phyloP scores from a whole-genome alignment of 306 rosid genomes.

The Castanea mollissima region DNA sequence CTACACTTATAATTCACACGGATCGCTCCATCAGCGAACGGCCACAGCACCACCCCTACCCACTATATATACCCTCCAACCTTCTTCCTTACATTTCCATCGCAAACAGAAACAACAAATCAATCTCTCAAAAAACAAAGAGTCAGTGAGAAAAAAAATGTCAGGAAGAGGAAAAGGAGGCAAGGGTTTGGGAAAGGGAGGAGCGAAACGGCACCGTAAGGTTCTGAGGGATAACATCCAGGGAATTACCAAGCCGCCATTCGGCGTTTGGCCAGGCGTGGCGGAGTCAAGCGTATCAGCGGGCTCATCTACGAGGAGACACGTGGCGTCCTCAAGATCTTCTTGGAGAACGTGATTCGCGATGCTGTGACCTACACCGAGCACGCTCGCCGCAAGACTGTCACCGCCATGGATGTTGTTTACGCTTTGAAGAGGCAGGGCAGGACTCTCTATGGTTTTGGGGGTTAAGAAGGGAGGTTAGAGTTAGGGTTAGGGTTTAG shows the following conservation, averaged over 20 bases:
- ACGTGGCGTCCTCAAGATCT: conserved; percentile 57
- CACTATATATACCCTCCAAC: background rate
- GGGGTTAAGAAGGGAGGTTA: conserved; percentile 24
- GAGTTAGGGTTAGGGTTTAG: background rate
- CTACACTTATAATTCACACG: background rate
- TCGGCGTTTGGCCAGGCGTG: conserved; percentile 59
- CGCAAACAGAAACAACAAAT: background rate
- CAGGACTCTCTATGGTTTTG: conserved; percentile 57
- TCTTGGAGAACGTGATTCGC: conserved; percentile 53
- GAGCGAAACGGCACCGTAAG: conserved; percentile 64
- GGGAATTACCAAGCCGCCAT: conserved; percentile 61
- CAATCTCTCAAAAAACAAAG: too few relatives aligned
- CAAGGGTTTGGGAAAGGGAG: conserved; percentile 62
- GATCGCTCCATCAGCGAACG: conserved; percentile 27
- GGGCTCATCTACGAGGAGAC: conserved; percentile 61
- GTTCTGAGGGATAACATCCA: conserved; percentile 62
- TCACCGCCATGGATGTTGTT: conserved; percentile 62
- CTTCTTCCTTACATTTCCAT: background rate
- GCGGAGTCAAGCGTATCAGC: conserved; percentile 58
- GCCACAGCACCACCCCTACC: background rate
- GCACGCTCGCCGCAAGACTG: conserved; percentile 63
- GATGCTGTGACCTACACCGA: conserved; percentile 60
- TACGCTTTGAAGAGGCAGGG: conserved; percentile 66
- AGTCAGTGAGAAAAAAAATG: conserved; percentile 1
- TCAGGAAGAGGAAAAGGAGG: conserved; percentile 75